phyloP scores from a whole-genome alignment of 2,329 filamentous ascomycete genomes.

The Dothideomycetidae sp. region DNA sequence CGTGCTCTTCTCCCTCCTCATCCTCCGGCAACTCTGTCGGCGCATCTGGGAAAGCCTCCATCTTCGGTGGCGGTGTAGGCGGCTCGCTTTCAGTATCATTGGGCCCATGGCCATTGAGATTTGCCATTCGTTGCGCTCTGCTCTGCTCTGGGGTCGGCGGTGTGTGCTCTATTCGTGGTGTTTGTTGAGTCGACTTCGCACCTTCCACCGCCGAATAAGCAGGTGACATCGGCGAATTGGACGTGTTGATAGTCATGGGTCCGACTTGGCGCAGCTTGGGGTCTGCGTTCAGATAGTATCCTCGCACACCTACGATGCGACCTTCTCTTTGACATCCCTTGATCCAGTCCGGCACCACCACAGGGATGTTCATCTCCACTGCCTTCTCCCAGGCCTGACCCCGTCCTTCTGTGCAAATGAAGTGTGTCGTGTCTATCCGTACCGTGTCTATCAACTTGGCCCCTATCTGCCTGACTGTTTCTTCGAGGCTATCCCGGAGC shows the following conservation, averaged over 20 bases:
- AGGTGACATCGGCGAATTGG: slow-evolving; percentile 13
- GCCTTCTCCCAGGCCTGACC: slow-evolving; percentile 92
- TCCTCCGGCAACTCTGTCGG: slow-evolving; percentile 8
- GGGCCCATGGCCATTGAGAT: slow-evolving; percentile 9
- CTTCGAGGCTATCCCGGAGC: slow-evolving; percentile 56
- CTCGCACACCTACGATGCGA: slow-evolving; percentile 81
- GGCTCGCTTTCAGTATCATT: slow-evolving; percentile 10
- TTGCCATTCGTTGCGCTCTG: slow-evolving; percentile 8
- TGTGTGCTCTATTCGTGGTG: slow-evolving; percentile 36
- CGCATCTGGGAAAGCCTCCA: slow-evolving; percentile 9
- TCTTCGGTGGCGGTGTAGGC: slow-evolving; percentile 20
- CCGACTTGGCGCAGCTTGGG: slow-evolving; percentile 44
- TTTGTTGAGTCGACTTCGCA: slow-evolving; percentile 19
- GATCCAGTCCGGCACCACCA: slow-evolving; percentile 93
- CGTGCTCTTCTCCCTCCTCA: slow-evolving; percentile 3
- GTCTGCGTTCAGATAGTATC: slow-evolving; percentile 89
- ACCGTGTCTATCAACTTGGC: slow-evolving; percentile 83
- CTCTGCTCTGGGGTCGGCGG: slow-evolving; percentile 35
- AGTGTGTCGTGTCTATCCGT: slow-evolving; percentile 94
- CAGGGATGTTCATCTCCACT: slow-evolving; percentile 92
- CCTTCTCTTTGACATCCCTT: slow-evolving; percentile 91
- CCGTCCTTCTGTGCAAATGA: slow-evolving; percentile 86
- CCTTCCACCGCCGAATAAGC: slow-evolving; percentile 13
- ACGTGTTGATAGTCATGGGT: slow-evolving; percentile 19
- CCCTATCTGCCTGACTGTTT: slow-evolving; percentile 74